Evolutionary conservation across 2,329 filamentous ascomycete species (phyloP).

Genomic region (Aspergillus sclerotialis): DNA sequence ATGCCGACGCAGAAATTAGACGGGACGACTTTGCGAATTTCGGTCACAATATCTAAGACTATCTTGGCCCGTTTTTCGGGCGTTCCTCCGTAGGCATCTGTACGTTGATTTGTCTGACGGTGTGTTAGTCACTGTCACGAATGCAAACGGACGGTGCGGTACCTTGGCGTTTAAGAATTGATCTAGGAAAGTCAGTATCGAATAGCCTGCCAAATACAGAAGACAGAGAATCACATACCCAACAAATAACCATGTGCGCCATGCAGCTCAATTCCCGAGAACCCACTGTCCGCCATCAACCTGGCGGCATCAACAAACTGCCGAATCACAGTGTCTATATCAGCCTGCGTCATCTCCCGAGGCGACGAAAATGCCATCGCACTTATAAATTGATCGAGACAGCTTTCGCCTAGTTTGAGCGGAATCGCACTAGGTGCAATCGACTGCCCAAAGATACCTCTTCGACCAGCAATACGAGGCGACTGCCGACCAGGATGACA

Average conservation of each 20-base stretch:
- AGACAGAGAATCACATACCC: conserved; percentile 27
- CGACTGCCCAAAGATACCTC: conserved; percentile 23
- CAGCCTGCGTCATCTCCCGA: conserved; percentile 47
- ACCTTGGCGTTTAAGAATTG: conserved; percentile 34
- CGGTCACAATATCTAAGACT: conserved; percentile 38
- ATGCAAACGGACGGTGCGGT: conserved; percentile 1
- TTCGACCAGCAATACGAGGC: conserved; percentile 31
- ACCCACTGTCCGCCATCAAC: conserved; percentile 44
- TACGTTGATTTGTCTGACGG: conserved; percentile 40
- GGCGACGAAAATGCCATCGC: conserved; percentile 42
- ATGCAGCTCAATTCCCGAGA: conserved; percentile 49
- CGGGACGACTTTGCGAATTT: conserved; percentile 36
- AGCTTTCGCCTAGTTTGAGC: conserved; percentile 31
- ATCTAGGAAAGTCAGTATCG: conserved; percentile 12
- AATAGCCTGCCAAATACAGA: neutral
- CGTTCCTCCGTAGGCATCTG: conserved; percentile 43
- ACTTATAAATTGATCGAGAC: conserved; percentile 26
- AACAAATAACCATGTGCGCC: conserved; percentile 47
- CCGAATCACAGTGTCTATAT: conserved; percentile 48
- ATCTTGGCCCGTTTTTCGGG: conserved; percentile 41
- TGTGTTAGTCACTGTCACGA: conserved; percentile 1
- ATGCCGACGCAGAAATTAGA: conserved; percentile 40
- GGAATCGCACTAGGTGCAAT: conserved; percentile 36
- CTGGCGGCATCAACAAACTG: conserved; percentile 50
- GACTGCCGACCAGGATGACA: conserved; percentile 41